Evolutionary conservation across 495 filamentous ascomycete species (phyloP), one percentile per base, ranked within the genome.

Genomic region (Pyronema omphalodes): DNA sequence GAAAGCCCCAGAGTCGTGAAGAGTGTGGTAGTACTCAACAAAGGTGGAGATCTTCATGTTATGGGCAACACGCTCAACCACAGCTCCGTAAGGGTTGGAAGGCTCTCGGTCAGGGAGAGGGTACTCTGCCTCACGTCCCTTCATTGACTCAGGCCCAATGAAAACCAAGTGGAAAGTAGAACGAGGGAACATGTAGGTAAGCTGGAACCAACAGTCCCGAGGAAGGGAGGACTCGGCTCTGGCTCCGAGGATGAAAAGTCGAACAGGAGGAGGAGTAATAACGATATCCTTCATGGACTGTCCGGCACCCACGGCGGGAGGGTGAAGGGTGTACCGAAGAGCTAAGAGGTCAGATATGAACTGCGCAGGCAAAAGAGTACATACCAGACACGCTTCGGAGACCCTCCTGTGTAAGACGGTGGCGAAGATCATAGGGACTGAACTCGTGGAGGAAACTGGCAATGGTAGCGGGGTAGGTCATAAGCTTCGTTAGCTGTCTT

Each of bases 21-120:
- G 75, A 1, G 87, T 95, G 67, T 99, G 88, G 72, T 88, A 99
- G 69, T 99, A 95, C 55, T 99, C 93, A 19, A 95, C 88, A 60
- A 86, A 94, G 0, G 91, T 99, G 62, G 78, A 86, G 58, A 99
- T 93, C 71, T 96, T 96, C 79, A 94, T 79, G 52, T 79, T 77
- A 15, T 80, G 77, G 60, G 80, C 81, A 1, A 96, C 73, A 14
- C 89, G 74, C 69, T 99, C 93, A 7, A 94, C 80, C 18, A 96
- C 74, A 7, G 83, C 86, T 9, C 93, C 93, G 60, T 88, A 99
- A 0, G 93, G 91, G 60, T 99, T 99, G 3, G 68, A 66, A 2
- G 85, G 74, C 0, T 83, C 91, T 41, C 87, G 80, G 48, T 83
- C 77, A 3, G 91, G 91, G 12, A 96, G 74, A 0, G 91, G 91